phyloP scores from a whole-genome alignment of 805 yeast species.

The Wickerhamiella bombiphila region DNA sequence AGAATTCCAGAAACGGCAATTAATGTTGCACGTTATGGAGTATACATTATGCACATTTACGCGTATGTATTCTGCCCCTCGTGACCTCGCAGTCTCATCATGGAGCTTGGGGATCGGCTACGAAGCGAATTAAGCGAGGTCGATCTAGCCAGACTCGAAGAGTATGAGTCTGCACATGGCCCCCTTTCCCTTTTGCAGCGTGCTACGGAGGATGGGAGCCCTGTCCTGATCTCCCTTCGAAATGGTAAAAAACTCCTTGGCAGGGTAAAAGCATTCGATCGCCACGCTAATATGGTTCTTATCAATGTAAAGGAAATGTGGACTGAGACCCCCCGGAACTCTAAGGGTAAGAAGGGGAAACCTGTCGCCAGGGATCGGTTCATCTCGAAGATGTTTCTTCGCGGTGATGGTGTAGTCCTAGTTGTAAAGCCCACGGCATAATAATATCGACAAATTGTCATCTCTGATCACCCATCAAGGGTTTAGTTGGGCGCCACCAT shows the following conservation, averaged over 20 bases:
- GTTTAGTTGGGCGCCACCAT: background rate
- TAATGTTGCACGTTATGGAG: too few species aligned
- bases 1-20: too few species aligned
- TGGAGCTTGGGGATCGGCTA: constrained; percentile 54
- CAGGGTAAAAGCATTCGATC: constrained; percentile 84
- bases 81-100: too few species aligned
- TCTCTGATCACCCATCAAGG: too few species aligned
- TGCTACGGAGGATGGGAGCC: constrained; percentile 59
- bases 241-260: constrained; percentile 88
- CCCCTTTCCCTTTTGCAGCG: constrained; percentile 81
- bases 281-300: constrained; percentile 86
- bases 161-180: constrained; percentile 77
- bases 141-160: constrained; percentile 72
- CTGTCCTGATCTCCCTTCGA: constrained; percentile 76
- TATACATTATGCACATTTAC: too few species aligned
- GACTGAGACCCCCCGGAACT: constrained; percentile 46
- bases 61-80: too few species aligned
- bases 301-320: constrained; percentile 83
- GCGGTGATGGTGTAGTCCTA: constrained; percentile 92
- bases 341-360: constrained; percentile 59
- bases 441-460: too few species aligned
- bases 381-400: constrained; percentile 71
- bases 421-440: constrained; percentile 31
- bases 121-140: constrained; percentile 64
- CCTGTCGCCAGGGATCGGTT: constrained; percentile 60